Conservation (phyloP, 1,139 yeast species). For the Scheffersomyces illinoinensis region DNA sequence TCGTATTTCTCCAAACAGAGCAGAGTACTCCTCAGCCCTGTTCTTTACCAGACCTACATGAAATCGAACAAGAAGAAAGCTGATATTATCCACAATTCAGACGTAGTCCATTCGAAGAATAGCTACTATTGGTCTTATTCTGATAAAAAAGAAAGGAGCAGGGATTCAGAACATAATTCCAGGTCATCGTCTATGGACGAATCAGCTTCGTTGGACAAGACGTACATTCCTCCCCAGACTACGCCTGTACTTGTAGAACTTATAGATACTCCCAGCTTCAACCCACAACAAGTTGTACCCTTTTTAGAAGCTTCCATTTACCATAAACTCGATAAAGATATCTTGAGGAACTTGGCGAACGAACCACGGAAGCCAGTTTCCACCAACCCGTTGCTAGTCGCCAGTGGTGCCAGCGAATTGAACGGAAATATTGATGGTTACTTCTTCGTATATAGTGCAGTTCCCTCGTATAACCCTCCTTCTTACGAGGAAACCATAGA, state of each 20-base stretch:
- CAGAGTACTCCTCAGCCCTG: constrained; percentile 28
- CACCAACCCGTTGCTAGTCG: constrained; percentile 68
- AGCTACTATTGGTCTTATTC: constrained; percentile 25
- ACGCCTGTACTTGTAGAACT: constrained; percentile 66
- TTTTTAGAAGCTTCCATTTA: constrained; percentile 71
- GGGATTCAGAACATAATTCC: background rate
- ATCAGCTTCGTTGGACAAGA: constrained; percentile 4
- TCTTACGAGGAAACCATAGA: constrained; percentile 34
- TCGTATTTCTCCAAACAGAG: constrained; percentile 11
- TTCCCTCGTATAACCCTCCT: constrained; percentile 61
- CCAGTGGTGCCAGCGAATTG: constrained; percentile 75
- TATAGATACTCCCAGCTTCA: constrained; percentile 72
- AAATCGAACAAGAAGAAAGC: constrained; percentile 1
- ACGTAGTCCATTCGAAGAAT: constrained; percentile 16
- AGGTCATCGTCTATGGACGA: background rate
- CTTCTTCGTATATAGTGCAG: constrained; percentile 64
- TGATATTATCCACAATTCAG: constrained; percentile 2
- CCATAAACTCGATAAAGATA: constrained; percentile 57
- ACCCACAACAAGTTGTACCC: constrained; percentile 66
- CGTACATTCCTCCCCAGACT: constrained; percentile 36
- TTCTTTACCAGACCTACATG: constrained; percentile 23
- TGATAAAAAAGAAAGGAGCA: constrained; percentile 3
- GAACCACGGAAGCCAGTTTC: constrained; percentile 65
- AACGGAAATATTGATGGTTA: constrained; percentile 77
- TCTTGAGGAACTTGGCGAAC: constrained; percentile 61